Conservation (phyloP, 2,329 filamentous ascomycete genomes). For the Colletotrichum sp. region DNA sequence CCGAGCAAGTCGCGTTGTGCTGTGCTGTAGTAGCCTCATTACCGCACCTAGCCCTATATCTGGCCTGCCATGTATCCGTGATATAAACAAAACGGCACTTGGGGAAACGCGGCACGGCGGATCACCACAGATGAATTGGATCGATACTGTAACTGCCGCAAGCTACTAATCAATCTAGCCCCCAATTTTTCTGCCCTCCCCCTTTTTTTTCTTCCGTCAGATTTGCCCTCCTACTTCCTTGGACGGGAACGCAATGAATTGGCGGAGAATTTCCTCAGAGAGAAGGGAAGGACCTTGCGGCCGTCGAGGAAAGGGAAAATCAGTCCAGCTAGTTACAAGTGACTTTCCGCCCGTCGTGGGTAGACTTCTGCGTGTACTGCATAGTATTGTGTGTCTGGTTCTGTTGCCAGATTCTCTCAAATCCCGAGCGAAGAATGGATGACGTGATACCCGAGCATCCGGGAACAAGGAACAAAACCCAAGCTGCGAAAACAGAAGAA, state of each 20-base stretch:
- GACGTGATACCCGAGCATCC: slow-evolving; percentile 14
- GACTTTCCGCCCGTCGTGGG: neutral
- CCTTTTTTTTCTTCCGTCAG: neutral
- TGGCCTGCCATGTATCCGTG: neutral
- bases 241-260: neutral
- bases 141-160: neutral
- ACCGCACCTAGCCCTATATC: neutral
- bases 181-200: neutral
- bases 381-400: neutral
- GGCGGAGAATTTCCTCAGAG: neutral
- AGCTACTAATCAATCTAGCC: neutral
- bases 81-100: slow-evolving; percentile 1
- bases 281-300: neutral
- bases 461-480: neutral
- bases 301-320: neutral
- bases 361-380: neutral
- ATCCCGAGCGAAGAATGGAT: neutral
- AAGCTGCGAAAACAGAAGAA: neutral
- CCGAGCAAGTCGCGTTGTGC: neutral
- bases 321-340: neutral
- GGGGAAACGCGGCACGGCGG: neutral
- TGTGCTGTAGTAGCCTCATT: neutral
- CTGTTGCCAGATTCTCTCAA: neutral
- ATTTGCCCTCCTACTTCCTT: neutral
- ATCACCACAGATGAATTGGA: neutral